phyloP scores from a whole-genome alignment of 306 rosid species.

The Pterocarpus santalinus region DNA sequence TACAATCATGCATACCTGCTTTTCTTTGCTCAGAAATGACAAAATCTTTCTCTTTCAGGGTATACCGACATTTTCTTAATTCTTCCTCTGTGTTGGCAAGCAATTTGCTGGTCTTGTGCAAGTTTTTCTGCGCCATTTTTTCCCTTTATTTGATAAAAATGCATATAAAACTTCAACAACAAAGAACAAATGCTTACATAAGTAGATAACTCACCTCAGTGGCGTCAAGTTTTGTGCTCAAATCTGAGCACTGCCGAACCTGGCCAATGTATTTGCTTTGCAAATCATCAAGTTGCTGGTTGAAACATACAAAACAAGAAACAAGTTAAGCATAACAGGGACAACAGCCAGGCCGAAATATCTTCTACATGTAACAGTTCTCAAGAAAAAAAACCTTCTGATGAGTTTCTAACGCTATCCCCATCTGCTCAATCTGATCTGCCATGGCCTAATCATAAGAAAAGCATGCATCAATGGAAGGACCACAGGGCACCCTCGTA shows the following conservation, averaged over 20 bases:
- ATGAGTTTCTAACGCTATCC: constrained; percentile 66
- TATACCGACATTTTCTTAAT: constrained; percentile 70
- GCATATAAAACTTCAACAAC: background rate
- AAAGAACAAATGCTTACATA: background rate
- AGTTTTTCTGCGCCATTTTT: constrained; percentile 63
- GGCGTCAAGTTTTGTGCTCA: constrained; percentile 78
- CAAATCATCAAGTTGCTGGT: constrained; percentile 86
- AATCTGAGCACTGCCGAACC: constrained; percentile 71
- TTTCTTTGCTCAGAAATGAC: constrained; percentile 86
- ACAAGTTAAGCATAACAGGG: constrained; percentile 12
- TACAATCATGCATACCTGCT: constrained; percentile 67
- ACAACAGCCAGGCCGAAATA: background rate
- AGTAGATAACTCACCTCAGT: constrained; percentile 71
- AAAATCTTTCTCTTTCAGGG: constrained; percentile 76
- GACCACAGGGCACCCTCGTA: background rate
- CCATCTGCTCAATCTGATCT: constrained; percentile 95
- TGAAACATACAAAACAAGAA: constrained; percentile 23
- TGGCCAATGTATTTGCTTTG: constrained; percentile 68
- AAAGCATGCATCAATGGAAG: constrained; percentile 29
- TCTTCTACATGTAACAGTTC: background rate
- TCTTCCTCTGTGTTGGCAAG: constrained; percentile 80
- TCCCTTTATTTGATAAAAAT: background rate
- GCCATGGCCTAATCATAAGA: constrained; percentile 74
- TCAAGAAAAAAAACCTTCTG: constrained; percentile 72
- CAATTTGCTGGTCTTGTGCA: constrained; percentile 69